Base-by-base conservation (phyloP, 129 eudicot genomes). In the Kitagawia praeruptora region DNA sequence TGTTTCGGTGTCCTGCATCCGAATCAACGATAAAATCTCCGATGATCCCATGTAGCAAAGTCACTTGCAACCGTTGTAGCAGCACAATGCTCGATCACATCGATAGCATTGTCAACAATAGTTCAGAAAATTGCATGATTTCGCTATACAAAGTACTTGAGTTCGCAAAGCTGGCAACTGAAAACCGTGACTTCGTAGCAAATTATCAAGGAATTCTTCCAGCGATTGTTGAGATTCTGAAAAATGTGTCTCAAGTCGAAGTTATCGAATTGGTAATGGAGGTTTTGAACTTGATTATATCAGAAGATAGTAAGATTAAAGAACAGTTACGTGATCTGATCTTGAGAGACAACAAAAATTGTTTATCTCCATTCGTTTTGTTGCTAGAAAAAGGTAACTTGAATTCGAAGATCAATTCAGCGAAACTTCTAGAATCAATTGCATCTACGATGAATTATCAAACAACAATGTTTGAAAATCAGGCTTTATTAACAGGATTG, bases 361-460 rank as follows among this genome's bases (percentile, higher is more conserved):
- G 82, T 37, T 81, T 73, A 13, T 71, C 87, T 69, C 80, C 81
- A 38, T 86, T 93, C 41, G 19, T 31, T 34, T 66, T 75, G 8
- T 86, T 89, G 70, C 81, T 93, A 53, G 91, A 76, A 46, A 75
- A 61, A 78, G 93, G 96, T 34, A 74, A 72, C 49, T 63, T 84
- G 42, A 79, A 82, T 21, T 85, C 89, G 21, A 86, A 80, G 75
- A 83, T 82, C 18, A 80, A 77, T 70, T 80, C 91, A 7, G 96
- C 96, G 39, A 87, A 80, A 77, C 81, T 93, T 78, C 42, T 93
- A 79, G 85, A 87, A 74, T 77, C 84, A 16, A 85, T 90, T 31
- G 83, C 92, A n/a, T 58, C 78, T 1, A 81, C 89, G 56, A 38
- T 80, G 25, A 89, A 90, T 47, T 87, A 87, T 28, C 89, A 89